Base-by-base conservation (phyloP, 768 basidiomycete species). In the Amanita molliuscula region DNA sequence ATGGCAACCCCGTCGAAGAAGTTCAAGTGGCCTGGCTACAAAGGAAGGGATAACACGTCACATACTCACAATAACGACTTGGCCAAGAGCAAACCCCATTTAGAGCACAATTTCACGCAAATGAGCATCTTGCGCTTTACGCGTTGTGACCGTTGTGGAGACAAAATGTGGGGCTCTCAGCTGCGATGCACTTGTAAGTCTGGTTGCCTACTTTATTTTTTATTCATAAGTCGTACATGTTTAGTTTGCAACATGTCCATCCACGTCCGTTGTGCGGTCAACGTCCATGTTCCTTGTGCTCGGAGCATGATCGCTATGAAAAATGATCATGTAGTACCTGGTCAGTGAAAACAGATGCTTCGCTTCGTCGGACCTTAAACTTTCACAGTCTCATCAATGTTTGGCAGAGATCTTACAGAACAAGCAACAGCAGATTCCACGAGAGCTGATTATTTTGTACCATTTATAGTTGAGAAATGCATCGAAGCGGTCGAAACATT, bases 111-210 rank as follows among this genome's bases (percentile, higher is more conserved):
- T 54, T 98, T 98, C 74, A 88, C 91, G 60, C 91, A 88, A 55
- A 71, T 89, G 55, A 95, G 83, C 58, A 79, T 93, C 25, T 70
- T 98, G 51, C 79, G 94, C 33, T 88, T 96, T 51, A 84, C 89
- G 25, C 78, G 89, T 36, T 99, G 96, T 61, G 96, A 98, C 59
- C 85, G 94, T 48, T 99, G 96, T 61, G 84, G 83, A 29, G 96
- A 98, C 62, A 99, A 98, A 72, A 82, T 98, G 82, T 99, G 94
- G 93, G 95, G 95, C 6, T 80, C 93, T n/a, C 92, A 94, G 61
- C 73, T 89, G 47, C 84, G 89, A 28, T 99, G 96, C 62, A 78
- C 83, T 56, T 74, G 95, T 92, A 61, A 62, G 90, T 73, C 8
- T 36, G n/a, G 26, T 38, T 26, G 52, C 49, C 3, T 40, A 45